These are phyloP conservation scores for Teunomyces tritomae DNA, from an alignment of 805 yeast genomes.

Conservation along the genomic window DNA sequence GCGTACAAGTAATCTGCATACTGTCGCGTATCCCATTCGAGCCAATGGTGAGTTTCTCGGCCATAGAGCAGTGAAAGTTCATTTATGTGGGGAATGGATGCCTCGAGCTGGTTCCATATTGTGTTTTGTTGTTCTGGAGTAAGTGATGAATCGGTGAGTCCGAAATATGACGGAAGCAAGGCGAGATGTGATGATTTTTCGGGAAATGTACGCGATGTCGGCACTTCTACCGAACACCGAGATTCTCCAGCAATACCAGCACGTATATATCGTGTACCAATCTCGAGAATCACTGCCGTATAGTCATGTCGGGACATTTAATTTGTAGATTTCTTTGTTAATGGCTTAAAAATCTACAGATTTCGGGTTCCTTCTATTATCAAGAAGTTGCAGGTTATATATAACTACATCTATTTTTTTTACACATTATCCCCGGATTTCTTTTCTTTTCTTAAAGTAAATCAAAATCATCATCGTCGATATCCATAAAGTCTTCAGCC, in stretches of 20 bases:
- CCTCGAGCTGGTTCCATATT: constrained; percentile 3
- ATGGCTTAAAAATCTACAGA: too few relatives aligned
- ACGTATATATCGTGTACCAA: constrained; percentile 17
- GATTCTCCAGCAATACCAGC: constrained; percentile 27
- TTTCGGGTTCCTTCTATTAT: too few relatives aligned
- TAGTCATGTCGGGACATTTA: constrained; percentile 10
- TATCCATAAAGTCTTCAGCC: constrained; percentile 44
- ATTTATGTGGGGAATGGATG: not conserved
- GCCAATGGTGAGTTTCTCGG: constrained; percentile 9
- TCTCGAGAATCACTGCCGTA: constrained; percentile 16
- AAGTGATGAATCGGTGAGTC: constrained; percentile 20
- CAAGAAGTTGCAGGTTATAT: not conserved
- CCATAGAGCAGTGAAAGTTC: constrained; percentile 10
- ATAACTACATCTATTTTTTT: not conserved
- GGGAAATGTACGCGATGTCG: not conserved
- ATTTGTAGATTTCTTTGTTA: too few relatives aligned
- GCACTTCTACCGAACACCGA: constrained; percentile 10
- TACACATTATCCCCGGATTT: not conserved
- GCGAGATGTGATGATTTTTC: not conserved
- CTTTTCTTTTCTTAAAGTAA: constrained; percentile 18
- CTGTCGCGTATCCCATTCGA: constrained; percentile 2
- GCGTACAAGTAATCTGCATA: not conserved
- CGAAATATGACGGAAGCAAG: constrained; percentile 18
- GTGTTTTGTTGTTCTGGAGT: constrained; percentile 11
- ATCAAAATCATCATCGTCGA: constrained; percentile 46